Base-by-base conservation (phyloP, 2,329 filamentous ascomycete species). In the Fusarium paranaense region DNA sequence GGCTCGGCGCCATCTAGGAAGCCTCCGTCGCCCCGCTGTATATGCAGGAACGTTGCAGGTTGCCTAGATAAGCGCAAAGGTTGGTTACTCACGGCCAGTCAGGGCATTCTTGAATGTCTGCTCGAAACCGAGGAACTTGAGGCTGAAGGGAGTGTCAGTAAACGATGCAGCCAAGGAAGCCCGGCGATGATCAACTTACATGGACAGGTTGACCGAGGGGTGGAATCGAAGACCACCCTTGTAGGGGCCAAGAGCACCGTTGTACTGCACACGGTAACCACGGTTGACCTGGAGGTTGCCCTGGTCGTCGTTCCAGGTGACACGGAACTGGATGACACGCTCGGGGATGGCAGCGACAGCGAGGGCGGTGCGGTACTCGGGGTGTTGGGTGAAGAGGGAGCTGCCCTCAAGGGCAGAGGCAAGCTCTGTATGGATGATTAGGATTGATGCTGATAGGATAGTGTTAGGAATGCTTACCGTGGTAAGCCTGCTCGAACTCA, bases 71-170 rank as follows among this genome's bases (percentile, higher is more conserved):
- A 52, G 47, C 50, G 50, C 11, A 35, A 13, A 62, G 45, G 25
- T 50, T 30, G 22, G 22, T 30, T 25, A 91, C 94, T 88, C 88
- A 95, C 93, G 87, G 82, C 97, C 97, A 72, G 97, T 98, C 78
- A 98, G 88, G 78, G 97, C 97, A 94, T 98, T 98, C 91, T 98
- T 98, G 90, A 98, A 98, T 87, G 96, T 97, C 88, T 98, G 97
- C 91, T 99, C 97, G 81, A 98, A 98, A 76, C 96, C 97, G 82
- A 99, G 90, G 88, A 98, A 98, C 89, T 99, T 99, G 80, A 99
- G 91, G 81, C 73, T 76, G 61, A 57, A 71, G 64, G 54, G 62
- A 69, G 56, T 62, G 70, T 73, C 57, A 74, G 68, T 69, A 71
- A 62, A 65, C 45, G 30, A 56, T 33, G 33, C 3, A 33, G 30